Evolutionary conservation across 1,284 basidiomycete species (phyloP), one percentile per base, ranked within the genome.

Genomic region (Phellinidium pouzarii): DNA sequence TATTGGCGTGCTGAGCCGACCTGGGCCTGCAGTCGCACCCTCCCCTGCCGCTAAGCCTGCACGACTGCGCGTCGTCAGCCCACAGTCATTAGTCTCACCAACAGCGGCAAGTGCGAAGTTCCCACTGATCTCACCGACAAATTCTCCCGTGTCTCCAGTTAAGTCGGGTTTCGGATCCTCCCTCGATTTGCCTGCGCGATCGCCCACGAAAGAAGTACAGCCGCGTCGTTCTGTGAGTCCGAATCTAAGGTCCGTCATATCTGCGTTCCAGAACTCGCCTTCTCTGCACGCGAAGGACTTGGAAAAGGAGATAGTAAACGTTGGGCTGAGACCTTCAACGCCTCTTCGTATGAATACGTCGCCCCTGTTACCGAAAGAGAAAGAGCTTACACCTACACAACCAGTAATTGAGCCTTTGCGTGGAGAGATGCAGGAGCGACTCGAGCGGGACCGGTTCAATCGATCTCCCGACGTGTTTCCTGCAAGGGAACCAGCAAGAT

Each of bases 1-100:
- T 7, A 82, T 87, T 53, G 76, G 71, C 37, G 70, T 67, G 60
- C 65, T 23, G 48, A 60, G 47, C 56, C 61, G 36, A 23, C 46
- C 66, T 45, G 54, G 58, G 14, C n/a, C 23, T 29, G 25, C 40
- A 4, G 14, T 26, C 34, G 38, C 53, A 7, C 44, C 59, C 11
- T 41, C 50, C 12, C 49, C 54, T 20, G 44, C 43, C 4, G 17
- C 53, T 8, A 59, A 60, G 34, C 50, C 51, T 8, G 45, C 53
- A 9, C 54, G 45, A 37, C 36, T 50, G 55, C 55, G 47, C 56
- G 50, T 38, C 34, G 50, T 56, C 59, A 53, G 48, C 55, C 48
- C 52, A 59, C 56, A 45, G 51, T 56, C 19, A 48, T 50, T 19
- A 34, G 63, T 61, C 2, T 65, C 64, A 20, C 64, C 63, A 3